Evolutionary conservation across 768 basidiomycete species (phyloP).

Genomic region (Coprinellus micaceus): DNA sequence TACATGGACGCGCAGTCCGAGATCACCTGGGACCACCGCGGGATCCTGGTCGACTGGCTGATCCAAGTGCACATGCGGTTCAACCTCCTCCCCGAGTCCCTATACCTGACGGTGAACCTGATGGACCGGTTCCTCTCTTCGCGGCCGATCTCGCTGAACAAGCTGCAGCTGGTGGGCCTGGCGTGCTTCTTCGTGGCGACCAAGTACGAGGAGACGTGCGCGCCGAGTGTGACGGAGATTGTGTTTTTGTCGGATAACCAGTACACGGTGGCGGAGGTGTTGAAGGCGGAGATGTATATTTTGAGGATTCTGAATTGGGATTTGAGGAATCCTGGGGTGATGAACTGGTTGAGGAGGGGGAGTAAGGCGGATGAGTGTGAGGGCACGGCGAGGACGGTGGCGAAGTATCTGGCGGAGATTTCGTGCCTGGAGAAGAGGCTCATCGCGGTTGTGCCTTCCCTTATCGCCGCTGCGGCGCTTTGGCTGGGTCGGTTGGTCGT

Average conservation of each 20-base stretch:
- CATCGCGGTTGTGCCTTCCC: slow-evolving; percentile 75
- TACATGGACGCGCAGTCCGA: slow-evolving; percentile 96
- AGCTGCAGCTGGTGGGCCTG: slow-evolving; percentile 93
- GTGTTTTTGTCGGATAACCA: slow-evolving; percentile 81
- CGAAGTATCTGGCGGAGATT: slow-evolving; percentile 93
- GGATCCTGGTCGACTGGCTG: slow-evolving; percentile 93
- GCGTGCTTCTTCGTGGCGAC: slow-evolving; percentile 91
- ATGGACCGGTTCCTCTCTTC: slow-evolving; percentile 78
- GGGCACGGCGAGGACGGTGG: slow-evolving; percentile 84
- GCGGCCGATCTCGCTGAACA: slow-evolving; percentile 80
- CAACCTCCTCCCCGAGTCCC: slow-evolving; percentile 88
- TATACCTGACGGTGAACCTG: slow-evolving; percentile 92
- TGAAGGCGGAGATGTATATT: slow-evolving; percentile 80
- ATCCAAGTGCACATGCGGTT: slow-evolving; percentile 95
- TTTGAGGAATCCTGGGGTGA: slow-evolving; percentile 89
- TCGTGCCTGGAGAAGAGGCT: slow-evolving; percentile 86
- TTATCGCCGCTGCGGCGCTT: slow-evolving; percentile 84
- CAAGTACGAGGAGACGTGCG: slow-evolving; percentile 94
- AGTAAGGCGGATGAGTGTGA: slow-evolving; percentile 98
- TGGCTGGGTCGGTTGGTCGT: slow-evolving; percentile 87
- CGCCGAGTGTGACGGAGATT: slow-evolving; percentile 89
- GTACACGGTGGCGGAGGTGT: slow-evolving; percentile 76
- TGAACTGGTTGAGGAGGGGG: slow-evolving; percentile 86
- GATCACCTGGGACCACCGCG: slow-evolving; percentile 94
- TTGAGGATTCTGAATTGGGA: slow-evolving; percentile 92